Conservation (phyloP, 805 yeast species). For the Myxozyma sirexii region DNA sequence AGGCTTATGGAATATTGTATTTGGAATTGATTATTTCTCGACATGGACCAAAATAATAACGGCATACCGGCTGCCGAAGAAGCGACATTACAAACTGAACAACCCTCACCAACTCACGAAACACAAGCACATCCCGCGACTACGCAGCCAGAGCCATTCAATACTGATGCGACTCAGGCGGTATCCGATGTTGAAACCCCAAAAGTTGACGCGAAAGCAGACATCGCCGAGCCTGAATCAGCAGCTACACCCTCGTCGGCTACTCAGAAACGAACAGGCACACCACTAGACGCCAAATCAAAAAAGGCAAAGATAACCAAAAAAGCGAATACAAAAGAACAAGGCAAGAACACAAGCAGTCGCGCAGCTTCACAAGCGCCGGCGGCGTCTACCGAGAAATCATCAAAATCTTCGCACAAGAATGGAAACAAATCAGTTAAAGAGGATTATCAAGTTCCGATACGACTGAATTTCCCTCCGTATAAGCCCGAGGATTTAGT, state of each 20-base stretch:
- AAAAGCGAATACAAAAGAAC: conserved; percentile 8
- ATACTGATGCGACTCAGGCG: too few species aligned
- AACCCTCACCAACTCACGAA: too few species aligned
- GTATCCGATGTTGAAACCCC: background rate
- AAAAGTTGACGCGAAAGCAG: background rate
- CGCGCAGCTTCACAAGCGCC: background rate
- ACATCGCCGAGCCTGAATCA: background rate
- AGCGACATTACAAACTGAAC: too few species aligned
- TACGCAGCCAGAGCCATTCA: too few species aligned
- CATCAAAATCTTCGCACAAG: conserved; percentile 14
- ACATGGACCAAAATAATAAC: too few species aligned
- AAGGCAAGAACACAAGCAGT: background rate
- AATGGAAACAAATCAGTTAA: background rate
- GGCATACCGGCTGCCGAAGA: too few species aligned
- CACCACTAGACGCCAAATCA: background rate
- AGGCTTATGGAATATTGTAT: too few species aligned
- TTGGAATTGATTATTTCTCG: too few species aligned
- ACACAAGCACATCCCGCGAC: too few species aligned
- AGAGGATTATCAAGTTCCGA: conserved; percentile 19
- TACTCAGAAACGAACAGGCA: background rate
- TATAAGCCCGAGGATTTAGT: conserved; percentile 28
- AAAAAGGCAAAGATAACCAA: conserved; percentile 10
- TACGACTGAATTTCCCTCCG: conserved; percentile 30
- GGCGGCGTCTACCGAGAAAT: background rate
- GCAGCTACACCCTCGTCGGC: background rate